Base-by-base conservation (phyloP, 805 yeast species). In the Candida silvicultrix region DNA sequence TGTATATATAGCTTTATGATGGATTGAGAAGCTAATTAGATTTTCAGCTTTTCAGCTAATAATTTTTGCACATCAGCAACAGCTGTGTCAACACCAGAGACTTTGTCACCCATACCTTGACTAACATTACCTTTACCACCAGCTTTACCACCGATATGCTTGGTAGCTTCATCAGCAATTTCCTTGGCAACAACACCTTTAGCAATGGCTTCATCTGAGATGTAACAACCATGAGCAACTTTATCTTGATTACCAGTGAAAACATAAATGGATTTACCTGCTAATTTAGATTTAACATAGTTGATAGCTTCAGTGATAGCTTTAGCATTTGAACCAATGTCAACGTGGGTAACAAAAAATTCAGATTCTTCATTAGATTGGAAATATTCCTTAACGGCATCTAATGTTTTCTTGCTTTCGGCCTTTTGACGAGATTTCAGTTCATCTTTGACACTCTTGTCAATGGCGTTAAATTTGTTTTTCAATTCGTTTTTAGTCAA, bases 71-170 rank as follows among this genome's bases (percentile, higher is more conserved):
- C 78, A 51, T 83, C 87, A 31, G 74, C 77, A 53, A 94, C 73
- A 23, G 99, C 99, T 37, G 74, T 75, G 38, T 73, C 74, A 44
- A 89, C 74, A 52, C 85, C 87, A 31, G 69, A 74, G 34, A 82
- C 75, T 51, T 88, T 85, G 57, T 83, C 88, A 58, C 99, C 99
- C 82, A 89, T 85, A 68, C 99, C 99, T 72, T 94, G 99, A 57
- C 89, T 88, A 45, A 90, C 82, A 54, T 89, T 87, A 52, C 97
- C 98, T 70, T 89, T 94, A 67, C 99, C 99, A 70, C 99, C 99
- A 48, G 96, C 95, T 67, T 85, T 89, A 67, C 99, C 99, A 54
- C 99, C 99, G 56, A 94, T 80, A 57, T 74, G 71, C 34, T 71
- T 68, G 40, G 90, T 72, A 39, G 86, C 98, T 46, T 76, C 69